Evolutionary conservation across 2,329 filamentous ascomycete genomes (phyloP).

Genomic region (Didymella segeticola): DNA sequence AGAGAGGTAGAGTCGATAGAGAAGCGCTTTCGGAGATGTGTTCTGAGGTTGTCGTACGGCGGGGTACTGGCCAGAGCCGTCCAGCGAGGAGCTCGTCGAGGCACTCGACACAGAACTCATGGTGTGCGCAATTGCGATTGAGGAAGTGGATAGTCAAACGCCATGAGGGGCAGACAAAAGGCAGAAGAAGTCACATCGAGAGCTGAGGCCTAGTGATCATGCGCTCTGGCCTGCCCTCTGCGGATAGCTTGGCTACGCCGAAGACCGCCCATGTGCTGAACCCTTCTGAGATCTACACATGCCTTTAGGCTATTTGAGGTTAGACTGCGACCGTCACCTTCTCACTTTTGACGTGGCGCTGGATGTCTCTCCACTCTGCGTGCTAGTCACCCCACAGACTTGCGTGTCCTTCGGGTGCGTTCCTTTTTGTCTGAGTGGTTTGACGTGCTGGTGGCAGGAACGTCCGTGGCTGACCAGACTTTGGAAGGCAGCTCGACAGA

Average conservation of each 20-base stretch:
- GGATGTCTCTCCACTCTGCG: conserved; percentile 9
- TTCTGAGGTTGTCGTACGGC: conserved; percentile 4
- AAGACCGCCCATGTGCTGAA: conserved; percentile 11
- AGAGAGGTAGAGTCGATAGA: conserved; percentile 52
- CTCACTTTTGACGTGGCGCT: conserved; percentile 11
- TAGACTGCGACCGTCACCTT: neutral
- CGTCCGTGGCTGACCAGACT: neutral
- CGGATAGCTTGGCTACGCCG: conserved; percentile 17
- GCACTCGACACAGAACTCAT: conserved; percentile 13
- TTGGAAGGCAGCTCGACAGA: neutral
- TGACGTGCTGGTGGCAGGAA: neutral
- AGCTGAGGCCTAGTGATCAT: conserved; percentile 17
- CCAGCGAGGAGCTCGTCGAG: conserved; percentile 6
- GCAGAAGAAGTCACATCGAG: conserved; percentile 8
- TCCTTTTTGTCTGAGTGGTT: neutral
- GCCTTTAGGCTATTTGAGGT: conserved; percentile 4
- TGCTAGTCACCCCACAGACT: conserved; percentile 16
- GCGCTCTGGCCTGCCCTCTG: conserved; percentile 12
- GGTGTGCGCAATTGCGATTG: conserved; percentile 6
- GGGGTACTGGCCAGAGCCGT: conserved; percentile 7
- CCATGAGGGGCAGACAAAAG: conserved; percentile 6
- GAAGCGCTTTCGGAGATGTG: conserved; percentile 22
- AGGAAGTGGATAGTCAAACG: neutral
- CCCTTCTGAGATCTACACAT: conserved; percentile 13
- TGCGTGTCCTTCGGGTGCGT: conserved; percentile 2